phyloP scores from a whole-genome alignment of 345 rosid species.

The Acer saccharum region DNA sequence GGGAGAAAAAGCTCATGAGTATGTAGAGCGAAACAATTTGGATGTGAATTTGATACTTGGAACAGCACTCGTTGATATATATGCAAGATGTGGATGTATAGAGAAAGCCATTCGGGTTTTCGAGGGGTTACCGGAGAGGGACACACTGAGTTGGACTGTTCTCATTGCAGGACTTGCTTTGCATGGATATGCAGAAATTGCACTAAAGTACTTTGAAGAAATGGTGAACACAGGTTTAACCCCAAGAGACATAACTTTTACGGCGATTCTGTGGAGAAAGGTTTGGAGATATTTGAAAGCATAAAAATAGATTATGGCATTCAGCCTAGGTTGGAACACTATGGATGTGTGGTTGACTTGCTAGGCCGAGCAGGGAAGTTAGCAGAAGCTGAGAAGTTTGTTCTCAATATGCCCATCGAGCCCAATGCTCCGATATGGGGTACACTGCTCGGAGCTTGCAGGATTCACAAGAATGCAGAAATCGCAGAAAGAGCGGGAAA shows the following conservation, averaged over 20 bases:
- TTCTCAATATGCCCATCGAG: constrained; percentile 62
- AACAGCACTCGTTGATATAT: constrained; percentile 75
- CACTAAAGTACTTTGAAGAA: constrained; percentile 43
- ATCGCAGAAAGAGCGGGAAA: constrained; percentile 65
- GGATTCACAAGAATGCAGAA: constrained; percentile 60
- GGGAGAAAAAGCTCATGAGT: constrained; percentile 63
- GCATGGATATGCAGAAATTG: constrained; percentile 59
- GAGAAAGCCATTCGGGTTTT: constrained; percentile 56
- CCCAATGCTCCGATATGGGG: constrained; percentile 74
- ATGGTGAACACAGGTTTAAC: constrained; percentile 50
- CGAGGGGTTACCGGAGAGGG: constrained; percentile 48
- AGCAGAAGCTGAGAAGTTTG: constrained; percentile 64
- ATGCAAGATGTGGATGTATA: constrained; percentile 67
- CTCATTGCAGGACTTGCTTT: constrained; percentile 69
- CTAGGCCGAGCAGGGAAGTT: constrained; percentile 76
- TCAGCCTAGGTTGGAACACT: constrained; percentile 72
- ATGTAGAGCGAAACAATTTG: constrained; percentile 42
- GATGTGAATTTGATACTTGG: constrained; percentile 59
- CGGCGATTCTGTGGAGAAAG: constrained; percentile 62
- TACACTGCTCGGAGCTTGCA: constrained; percentile 80
- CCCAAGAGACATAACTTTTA: constrained; percentile 66
- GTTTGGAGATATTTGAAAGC: constrained; percentile 56
- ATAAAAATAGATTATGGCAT: constrained; percentile 48
- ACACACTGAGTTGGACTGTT: constrained; percentile 68
- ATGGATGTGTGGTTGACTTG: constrained; percentile 80